These are phyloP conservation scores for Russula ochroleuca DNA, from an alignment of 768 basidiomycete species.

Conservation along the genomic window DNA sequence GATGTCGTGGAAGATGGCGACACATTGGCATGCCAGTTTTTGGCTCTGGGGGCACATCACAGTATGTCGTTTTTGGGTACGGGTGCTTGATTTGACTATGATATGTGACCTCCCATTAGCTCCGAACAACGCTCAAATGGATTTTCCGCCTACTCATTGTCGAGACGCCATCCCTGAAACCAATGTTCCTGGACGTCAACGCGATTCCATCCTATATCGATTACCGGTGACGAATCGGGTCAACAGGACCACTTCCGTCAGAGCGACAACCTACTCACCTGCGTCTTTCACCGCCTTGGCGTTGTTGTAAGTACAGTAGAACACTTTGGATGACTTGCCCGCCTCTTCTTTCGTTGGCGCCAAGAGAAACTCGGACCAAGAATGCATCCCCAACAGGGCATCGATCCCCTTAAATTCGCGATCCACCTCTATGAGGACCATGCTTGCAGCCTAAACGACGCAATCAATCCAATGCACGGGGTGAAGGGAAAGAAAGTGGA, in stretches of 20 bases:
- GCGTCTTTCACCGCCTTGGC: conserved; percentile 42
- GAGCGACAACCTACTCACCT: conserved; percentile 35
- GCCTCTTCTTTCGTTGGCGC: conserved; percentile 34
- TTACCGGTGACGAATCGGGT: neutral
- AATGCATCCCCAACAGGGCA: conserved; percentile 41
- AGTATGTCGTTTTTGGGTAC: conserved; percentile 40
- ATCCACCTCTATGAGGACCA: conserved; percentile 43
- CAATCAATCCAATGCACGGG: neutral
- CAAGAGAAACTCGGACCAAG: conserved; percentile 41
- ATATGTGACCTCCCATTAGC: neutral
- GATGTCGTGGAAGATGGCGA: conserved; percentile 39
- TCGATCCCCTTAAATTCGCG: conserved; percentile 34
- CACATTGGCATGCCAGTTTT: conserved; percentile 39
- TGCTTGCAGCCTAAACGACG: conserved; percentile 36
- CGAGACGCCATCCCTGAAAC: conserved; percentile 37
- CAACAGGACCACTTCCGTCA: no score
- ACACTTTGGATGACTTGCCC: conserved; percentile 35
- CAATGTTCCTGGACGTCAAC: conserved; percentile 41
- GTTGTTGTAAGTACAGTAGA: conserved; percentile 39
- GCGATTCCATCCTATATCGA: conserved; percentile 46
- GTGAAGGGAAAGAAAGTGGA: neutral
- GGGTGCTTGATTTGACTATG: conserved; percentile 36
- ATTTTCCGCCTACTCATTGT: conserved; percentile 31
- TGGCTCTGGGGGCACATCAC: conserved; percentile 40
- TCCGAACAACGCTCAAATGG: neutral